These are phyloP conservation scores for Grigorovia yakushimaensis DNA, from an alignment of 805 yeast species.

Conservation along the genomic window DNA sequence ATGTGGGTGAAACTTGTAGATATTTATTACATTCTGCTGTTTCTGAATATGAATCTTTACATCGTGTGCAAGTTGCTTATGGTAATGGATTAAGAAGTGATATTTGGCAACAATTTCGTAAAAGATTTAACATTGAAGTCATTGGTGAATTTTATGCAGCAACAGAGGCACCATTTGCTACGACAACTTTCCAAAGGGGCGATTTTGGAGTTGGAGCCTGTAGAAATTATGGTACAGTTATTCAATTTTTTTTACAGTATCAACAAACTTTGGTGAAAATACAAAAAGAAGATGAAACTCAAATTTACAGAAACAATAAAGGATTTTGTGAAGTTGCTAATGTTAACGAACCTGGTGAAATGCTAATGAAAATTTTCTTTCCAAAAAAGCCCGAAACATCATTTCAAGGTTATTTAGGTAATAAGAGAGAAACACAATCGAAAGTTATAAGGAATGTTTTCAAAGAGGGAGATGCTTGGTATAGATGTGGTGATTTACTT, in stretches of 20 bases:
- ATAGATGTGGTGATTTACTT: constrained; percentile 79
- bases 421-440: constrained; percentile 65
- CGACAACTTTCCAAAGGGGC: constrained; percentile 71
- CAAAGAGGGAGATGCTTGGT: constrained; percentile 83
- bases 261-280: constrained; percentile 58
- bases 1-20: constrained; percentile 92
- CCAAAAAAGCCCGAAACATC: constrained; percentile 57
- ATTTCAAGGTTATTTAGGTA: constrained; percentile 85
- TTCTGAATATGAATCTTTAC: constrained; percentile 57
- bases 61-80: constrained; percentile 57
- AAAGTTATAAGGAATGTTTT: constrained; percentile 69
- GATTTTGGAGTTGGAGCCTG: constrained; percentile 82
- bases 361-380: constrained; percentile 64
- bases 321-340: constrained; percentile 53
- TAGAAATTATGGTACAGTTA: constrained; percentile 60
- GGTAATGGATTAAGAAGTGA: constrained; percentile 90
- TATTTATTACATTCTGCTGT: constrained; percentile 59
- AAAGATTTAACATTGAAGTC: constrained; percentile 60
- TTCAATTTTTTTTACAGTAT: constrained; percentile 40
- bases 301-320: constrained; percentile 56
- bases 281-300: constrained; percentile 71
- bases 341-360: constrained; percentile 72
- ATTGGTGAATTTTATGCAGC: constrained; percentile 92
- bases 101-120: constrained; percentile 75
- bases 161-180: constrained; percentile 85